Evolutionary conservation across 2,329 filamentous ascomycete genomes (phyloP).

Genomic region (Gliomastix tumulicola): DNA sequence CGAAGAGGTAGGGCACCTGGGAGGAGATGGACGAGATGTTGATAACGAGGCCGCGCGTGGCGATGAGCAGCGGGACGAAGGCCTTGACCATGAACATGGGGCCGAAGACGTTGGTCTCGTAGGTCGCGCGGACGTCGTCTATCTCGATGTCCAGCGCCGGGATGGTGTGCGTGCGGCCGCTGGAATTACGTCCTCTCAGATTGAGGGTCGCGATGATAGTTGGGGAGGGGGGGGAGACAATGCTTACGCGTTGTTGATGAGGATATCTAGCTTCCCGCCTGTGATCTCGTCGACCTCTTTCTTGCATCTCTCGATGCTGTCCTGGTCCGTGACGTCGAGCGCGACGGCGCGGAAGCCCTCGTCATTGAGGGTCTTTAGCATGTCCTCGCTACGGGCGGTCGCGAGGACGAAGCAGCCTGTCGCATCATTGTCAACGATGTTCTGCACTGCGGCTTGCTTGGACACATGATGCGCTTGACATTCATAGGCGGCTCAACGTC

Average conservation of each 20-base stretch:
- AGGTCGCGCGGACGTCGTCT: conserved; percentile 44
- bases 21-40: conserved; percentile 48
- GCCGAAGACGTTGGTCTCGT: conserved; percentile 51
- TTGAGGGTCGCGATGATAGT: too few species aligned
- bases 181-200: conserved; percentile 14
- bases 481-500: too few species aligned
- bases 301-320: conserved; percentile 22
- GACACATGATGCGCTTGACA: too few species aligned
- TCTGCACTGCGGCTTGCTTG: too few species aligned
- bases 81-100: conserved; percentile 48
- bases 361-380: conserved; percentile 7
- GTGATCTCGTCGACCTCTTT: conserved; percentile 22
- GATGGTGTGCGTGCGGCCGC: conserved; percentile 42
- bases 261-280: conserved; percentile 29
- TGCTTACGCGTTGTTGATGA: conserved; percentile 33
- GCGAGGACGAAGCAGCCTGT: conserved; percentile 11
- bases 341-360: conserved; percentile 13
- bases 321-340: conserved; percentile 30
- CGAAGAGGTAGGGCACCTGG: conserved; percentile 44
- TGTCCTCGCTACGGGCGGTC: conserved; percentile 9
- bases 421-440: too few species aligned
- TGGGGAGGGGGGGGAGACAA: too few species aligned
- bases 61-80: conserved; percentile 42
- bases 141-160: conserved; percentile 45
- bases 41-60: conserved; percentile 42